These are phyloP conservation scores for Trypanosoma vivax DNA, from an alignment of 208 protist genomes.

Conservation along the genomic window DNA sequence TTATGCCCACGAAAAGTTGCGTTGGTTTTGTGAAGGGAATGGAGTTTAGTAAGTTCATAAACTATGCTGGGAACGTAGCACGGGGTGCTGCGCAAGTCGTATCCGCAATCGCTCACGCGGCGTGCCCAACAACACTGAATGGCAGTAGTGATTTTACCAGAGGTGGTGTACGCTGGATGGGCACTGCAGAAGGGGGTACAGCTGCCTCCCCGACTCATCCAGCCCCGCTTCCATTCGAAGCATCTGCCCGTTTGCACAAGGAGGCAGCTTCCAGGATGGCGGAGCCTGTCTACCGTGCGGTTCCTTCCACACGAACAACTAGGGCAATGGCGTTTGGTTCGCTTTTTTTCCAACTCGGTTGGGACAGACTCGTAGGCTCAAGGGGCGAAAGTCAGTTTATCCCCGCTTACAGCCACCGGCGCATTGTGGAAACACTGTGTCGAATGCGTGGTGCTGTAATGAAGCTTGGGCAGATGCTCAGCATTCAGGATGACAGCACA, in stretches of 20 bases:
- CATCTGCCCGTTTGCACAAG: not conserved
- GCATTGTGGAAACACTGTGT: constrained; percentile 92
- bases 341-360: constrained; percentile 59
- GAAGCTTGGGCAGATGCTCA: constrained; percentile 96
- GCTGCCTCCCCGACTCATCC: not conserved
- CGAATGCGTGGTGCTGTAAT: constrained; percentile 91
- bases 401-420: constrained; percentile 42
- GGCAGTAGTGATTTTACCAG: not conserved
- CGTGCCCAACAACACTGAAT: constrained; percentile 3
- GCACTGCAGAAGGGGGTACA: not conserved
- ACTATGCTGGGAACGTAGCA: constrained; percentile 41
- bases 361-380: constrained; percentile 40
- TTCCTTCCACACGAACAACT: constrained; percentile 49
- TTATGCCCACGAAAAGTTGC: not conserved
- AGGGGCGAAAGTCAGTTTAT: constrained; percentile 20
- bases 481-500: constrained; percentile 81
- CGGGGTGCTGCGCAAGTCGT: constrained; percentile 34
- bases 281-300: constrained; percentile 28
- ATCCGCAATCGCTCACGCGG: constrained; percentile 17
- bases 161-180: not conserved
- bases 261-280: not conserved
- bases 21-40: constrained; percentile 1
- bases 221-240: not conserved
- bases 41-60: not conserved
- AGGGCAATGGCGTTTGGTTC: constrained; percentile 64